phyloP scores from a whole-genome alignment of 345 rosid genomes.

The Brassica rapa region DNA sequence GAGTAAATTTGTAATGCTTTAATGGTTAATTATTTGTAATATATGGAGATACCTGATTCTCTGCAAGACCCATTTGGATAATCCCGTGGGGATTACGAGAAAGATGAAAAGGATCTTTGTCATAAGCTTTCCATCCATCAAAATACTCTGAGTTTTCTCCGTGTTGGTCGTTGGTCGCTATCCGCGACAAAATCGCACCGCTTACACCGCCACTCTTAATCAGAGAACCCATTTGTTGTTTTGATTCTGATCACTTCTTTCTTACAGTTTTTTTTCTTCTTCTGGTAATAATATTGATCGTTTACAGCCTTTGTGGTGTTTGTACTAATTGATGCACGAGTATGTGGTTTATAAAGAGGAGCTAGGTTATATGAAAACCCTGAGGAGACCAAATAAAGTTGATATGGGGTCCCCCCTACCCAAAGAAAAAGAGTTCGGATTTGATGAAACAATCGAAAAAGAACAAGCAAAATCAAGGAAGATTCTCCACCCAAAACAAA shows the following conservation, averaged over 20 bases:
- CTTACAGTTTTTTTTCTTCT: not conserved
- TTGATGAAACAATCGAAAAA: constrained; percentile 26
- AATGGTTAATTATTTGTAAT: not conserved
- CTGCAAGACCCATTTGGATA: constrained; percentile 91
- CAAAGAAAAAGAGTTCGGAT: not conserved
- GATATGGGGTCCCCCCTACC: constrained; percentile 21
- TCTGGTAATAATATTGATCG: not conserved
- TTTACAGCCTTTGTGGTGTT: not conserved
- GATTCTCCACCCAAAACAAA: constrained; percentile 15
- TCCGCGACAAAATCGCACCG: constrained; percentile 53
- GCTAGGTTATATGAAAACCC: not conserved
- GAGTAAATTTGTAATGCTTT: not conserved
- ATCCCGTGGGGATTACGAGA: constrained; percentile 60
- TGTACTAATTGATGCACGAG: constrained; percentile 1
- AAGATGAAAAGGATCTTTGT: constrained; percentile 64
- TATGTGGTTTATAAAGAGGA: constrained; percentile 19
- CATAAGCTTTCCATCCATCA: constrained; percentile 86
- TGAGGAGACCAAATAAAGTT: constrained; percentile 30
- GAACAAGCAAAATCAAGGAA: constrained; percentile 17
- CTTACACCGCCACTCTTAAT: not conserved
- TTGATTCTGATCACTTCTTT: not conserved
- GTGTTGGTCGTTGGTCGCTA: constrained; percentile 60
- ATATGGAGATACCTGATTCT: constrained; percentile 62
- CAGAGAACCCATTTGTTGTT: constrained; percentile 21
- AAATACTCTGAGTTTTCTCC: constrained; percentile 83